phyloP scores from a whole-genome alignment of 2,329 filamentous ascomycete genomes.

The Ploettnerulaceae sp. region DNA sequence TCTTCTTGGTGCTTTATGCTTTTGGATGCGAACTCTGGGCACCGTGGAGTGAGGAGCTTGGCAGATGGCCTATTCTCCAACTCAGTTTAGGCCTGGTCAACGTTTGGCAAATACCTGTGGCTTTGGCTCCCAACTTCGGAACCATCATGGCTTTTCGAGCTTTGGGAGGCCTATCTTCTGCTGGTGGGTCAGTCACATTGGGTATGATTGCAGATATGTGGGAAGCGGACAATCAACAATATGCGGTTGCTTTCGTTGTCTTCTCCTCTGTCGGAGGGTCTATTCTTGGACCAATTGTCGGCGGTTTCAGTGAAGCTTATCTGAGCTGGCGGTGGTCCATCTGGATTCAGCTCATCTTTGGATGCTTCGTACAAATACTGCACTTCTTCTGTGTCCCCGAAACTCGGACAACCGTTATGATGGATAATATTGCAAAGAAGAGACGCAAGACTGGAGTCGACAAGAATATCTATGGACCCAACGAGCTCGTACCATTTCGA shows the following conservation, averaged over 20 bases:
- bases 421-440: constrained; percentile 74
- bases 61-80: constrained; percentile 72
- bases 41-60: constrained; percentile 80
- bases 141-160: constrained; percentile 66
- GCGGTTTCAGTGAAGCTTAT: constrained; percentile 66
- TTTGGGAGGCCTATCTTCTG: constrained; percentile 65
- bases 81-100: constrained; percentile 70
- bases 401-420: constrained; percentile 69
- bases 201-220: constrained; percentile 74
- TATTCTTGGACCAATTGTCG: constrained; percentile 71
- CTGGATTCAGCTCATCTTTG: constrained; percentile 82
- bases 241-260: constrained; percentile 70
- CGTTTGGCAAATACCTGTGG: constrained; percentile 69
- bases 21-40: constrained; percentile 88
- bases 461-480: constrained; percentile 60
- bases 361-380: constrained; percentile 60
- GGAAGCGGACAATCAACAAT: constrained; percentile 66
- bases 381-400: constrained; percentile 71
- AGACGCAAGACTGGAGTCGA: constrained; percentile 57
- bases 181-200: constrained; percentile 67
- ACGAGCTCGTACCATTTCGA: constrained; percentile 60
- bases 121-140: constrained; percentile 67
- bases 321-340: constrained; percentile 72
- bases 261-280: constrained; percentile 77
- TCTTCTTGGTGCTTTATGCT: constrained; percentile 75